phyloP scores from a whole-genome alignment of 768 basidiomycete genomes.

The Megacollybia marginata region DNA sequence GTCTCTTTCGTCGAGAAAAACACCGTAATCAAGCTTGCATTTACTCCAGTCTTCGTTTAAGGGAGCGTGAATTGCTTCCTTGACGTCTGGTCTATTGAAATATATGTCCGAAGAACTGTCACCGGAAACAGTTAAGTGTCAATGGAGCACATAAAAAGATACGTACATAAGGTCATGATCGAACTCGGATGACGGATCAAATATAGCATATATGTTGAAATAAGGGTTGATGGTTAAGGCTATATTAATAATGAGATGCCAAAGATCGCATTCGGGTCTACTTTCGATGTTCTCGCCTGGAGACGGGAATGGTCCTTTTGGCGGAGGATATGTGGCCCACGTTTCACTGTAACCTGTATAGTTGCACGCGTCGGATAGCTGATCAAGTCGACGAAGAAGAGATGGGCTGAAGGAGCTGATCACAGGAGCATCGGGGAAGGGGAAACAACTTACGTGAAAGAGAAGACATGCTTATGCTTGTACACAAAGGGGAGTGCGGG shows the following conservation, averaged over 20 bases:
- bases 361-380: conserved; percentile 44
- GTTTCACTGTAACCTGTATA: conserved; percentile 57
- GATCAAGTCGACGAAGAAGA: conserved; percentile 52
- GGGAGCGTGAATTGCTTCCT: conserved; percentile 66
- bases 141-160: conserved; percentile 22
- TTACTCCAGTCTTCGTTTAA: conserved; percentile 50
- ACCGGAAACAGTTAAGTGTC: conserved; percentile 25
- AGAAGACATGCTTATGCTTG: conserved; percentile 62
- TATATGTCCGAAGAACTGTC: conserved; percentile 45
- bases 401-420: conserved; percentile 42
- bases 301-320: conserved; percentile 51
- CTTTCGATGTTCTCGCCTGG: too few relatives aligned
- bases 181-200: conserved; percentile 64
- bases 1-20: conserved; percentile 55
- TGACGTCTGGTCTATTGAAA: conserved; percentile 64
- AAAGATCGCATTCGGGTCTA: conserved; percentile 55
- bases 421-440: not conserved
- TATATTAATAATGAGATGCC: conserved; percentile 57
- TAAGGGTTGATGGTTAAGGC: conserved; percentile 62
- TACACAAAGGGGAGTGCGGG: conserved; percentile 70
- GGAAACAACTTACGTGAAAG: conserved; percentile 49
- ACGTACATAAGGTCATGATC: conserved; percentile 75
- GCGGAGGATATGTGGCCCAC: conserved; percentile 62
- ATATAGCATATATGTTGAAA: conserved; percentile 72
- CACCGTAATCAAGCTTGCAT: conserved; percentile 50